Base-by-base conservation (phyloP, 1,284 basidiomycete genomes). In the Schizopora paradoxa region DNA sequence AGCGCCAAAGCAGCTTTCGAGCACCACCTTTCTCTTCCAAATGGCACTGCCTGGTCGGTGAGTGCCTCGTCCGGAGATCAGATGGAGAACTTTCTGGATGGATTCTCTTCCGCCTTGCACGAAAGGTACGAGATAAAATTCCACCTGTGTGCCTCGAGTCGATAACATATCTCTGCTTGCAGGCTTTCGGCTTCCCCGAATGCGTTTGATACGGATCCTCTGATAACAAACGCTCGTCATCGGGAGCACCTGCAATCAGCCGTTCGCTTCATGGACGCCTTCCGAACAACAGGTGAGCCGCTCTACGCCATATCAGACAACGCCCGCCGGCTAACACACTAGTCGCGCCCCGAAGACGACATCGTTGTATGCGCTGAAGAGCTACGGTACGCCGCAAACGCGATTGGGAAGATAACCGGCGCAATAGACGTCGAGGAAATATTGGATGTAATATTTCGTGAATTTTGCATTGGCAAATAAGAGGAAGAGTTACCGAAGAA, bases 391-490 rank as follows among this genome's bases (percentile, higher is more conserved):
- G 91, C 90, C 2, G 82, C 86, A 0, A 74, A 77, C 47, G 79
- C 86, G 5, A 72, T 94, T n/a, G 90, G 88, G 1, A 79, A 79
- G 48, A 76, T 93, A 13, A 83, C 85, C 3, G 90, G 91, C 2
- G 59, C 72, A 19, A 77, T 88, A 49, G 77, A 80, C 41, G 74
- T 82, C 23, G 85, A 94, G 56, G 86, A 92, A 51, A 72, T 93
- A 6, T 62, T 94, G 16, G 90, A 91, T 49, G 76, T 75, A 27
- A 74, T 94, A 27, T 94, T 94, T 60, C 70, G 73, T 26, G 83
- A 86, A 44, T 92, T 92, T 61, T 92, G 89, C 59, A 89, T 92
- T 47, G 90, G 90, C 25, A 90, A 90, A 65, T 89, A 59, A 49
- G 14, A 10, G 22, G 18, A 35, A 35, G 18, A 35, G n/a, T 31